A percentile compares a stretch with the other conserved stretches of the same genome.
Conservation (phyloP, 192 early-diverging fungal genomes). For the Linnemannia exigua region DNA sequence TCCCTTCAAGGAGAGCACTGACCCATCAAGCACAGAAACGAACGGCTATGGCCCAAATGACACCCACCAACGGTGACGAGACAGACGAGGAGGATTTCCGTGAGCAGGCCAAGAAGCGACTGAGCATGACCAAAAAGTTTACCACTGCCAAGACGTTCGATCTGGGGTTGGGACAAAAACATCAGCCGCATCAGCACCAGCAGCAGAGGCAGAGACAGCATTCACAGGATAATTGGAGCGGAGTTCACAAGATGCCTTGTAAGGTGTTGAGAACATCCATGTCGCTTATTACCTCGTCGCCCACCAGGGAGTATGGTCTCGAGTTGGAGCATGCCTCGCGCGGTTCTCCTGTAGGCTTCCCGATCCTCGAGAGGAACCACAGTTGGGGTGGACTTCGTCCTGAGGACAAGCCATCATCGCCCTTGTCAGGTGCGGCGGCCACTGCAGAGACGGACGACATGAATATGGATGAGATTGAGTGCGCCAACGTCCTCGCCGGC, state of each 20-base stretch:
- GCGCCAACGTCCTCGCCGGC: slow-evolving; percentile 46
- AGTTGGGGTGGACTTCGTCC: slow-evolving; percentile 7
- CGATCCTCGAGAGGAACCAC: slow-evolving; percentile 32
- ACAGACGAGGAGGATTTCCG: slow-evolving; percentile 52
- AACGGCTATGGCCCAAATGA: slow-evolving; percentile 11
- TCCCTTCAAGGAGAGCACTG: slow-evolving; percentile 5
- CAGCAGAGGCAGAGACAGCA: background rate
- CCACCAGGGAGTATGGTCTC: slow-evolving; percentile 30
- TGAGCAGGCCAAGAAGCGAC: slow-evolving; percentile 22
- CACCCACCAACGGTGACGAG: slow-evolving; percentile 29
- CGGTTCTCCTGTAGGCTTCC: slow-evolving; percentile 14
- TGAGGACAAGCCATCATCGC: background rate
- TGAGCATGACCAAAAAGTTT: background rate
- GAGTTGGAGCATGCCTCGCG: slow-evolving; percentile 22
- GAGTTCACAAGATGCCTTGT: slow-evolving; percentile 6
- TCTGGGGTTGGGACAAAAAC: background rate
- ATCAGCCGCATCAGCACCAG: background rate
- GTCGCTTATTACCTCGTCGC: slow-evolving; percentile 28
- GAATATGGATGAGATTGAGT: slow-evolving; percentile 53
- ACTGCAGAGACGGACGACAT: slow-evolving; percentile 12
- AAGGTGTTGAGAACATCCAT: slow-evolving; percentile 27
- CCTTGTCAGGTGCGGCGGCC: background rate
- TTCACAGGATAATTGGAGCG: background rate
- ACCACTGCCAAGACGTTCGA: background rate
- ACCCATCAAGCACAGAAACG: slow-evolving; percentile 47